phyloP scores from a whole-genome alignment of 352 stramenopile species.

The Globisporangium paroecandrum region DNA sequence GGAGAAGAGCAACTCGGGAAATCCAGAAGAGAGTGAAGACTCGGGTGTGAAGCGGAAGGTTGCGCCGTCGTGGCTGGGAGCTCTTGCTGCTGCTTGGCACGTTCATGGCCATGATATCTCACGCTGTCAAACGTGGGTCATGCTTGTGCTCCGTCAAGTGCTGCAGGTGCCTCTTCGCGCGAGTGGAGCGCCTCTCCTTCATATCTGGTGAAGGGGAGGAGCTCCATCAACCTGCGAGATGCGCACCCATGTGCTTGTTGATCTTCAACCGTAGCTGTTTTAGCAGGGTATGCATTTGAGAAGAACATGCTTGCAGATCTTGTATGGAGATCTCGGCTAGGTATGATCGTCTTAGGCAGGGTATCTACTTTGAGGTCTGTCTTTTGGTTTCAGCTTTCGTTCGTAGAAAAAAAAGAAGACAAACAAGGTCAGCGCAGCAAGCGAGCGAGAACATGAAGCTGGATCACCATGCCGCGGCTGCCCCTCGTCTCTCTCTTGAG shows the following conservation, averaged over 20 bases:
- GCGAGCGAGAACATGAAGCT: background rate
- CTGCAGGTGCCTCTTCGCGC: background rate
- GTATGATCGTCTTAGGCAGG: background rate
- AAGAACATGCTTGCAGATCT: background rate
- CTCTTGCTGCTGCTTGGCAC: background rate
- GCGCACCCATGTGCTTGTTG: background rate
- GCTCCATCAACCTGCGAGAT: background rate
- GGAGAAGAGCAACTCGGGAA: background rate
- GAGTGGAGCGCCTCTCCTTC: background rate
- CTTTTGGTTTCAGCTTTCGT: background rate
- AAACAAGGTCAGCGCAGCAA: background rate
- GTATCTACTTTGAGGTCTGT: background rate
- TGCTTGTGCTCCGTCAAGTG: background rate
- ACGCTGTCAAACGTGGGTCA: background rate
- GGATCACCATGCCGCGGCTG: background rate
- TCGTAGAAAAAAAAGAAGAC: background rate
- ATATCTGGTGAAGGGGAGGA: background rate
- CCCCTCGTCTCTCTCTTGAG: background rate
- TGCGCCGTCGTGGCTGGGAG: background rate
- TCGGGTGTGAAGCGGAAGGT: background rate
- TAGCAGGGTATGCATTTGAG: background rate
- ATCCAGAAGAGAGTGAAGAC: background rate
- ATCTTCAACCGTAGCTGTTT: background rate
- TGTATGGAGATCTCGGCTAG: background rate
- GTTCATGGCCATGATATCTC: background rate